Conservation (phyloP, 73 alveolate species). For the Uronychia binucleata region DNA sequence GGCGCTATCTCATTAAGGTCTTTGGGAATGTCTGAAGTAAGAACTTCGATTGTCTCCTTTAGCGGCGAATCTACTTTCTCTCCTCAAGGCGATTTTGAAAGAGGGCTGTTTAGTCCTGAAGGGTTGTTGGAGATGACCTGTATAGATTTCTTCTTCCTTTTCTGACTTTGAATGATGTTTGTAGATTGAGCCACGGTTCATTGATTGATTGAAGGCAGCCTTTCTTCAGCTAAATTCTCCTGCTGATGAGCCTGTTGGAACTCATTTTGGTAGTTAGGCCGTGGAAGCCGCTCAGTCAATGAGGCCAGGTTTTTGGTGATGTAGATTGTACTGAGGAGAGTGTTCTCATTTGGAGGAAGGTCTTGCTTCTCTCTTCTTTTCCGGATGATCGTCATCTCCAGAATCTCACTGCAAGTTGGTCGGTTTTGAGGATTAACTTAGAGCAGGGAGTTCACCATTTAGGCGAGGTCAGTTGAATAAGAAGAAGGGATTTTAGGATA, state of each 20-base stretch:
- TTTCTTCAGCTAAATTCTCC: neutral
- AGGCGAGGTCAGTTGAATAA: constrained; percentile 54
- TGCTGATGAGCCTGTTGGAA: neutral
- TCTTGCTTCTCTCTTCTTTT: constrained; percentile 1
- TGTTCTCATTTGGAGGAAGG: constrained; percentile 14
- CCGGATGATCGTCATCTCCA: constrained; percentile 29
- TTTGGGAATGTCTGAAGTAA: too few relatives aligned
- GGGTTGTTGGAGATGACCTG: neutral
- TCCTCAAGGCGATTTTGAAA: too few relatives aligned
- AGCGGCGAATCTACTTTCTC: too few relatives aligned
- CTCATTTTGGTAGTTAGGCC: constrained; percentile 21
- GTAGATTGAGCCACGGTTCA: neutral
- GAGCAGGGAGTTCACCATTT: constrained; percentile 48
- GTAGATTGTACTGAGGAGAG: constrained; percentile 43
- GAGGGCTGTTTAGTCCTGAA: too few relatives aligned
- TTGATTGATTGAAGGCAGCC: neutral
- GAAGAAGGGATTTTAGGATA: constrained; percentile 40
- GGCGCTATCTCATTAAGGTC: too few relatives aligned
- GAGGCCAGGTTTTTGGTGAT: constrained; percentile 48
- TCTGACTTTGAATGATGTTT: neutral
- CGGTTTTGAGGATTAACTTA: constrained; percentile 67
- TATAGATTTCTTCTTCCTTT: neutral
- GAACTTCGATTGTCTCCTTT: too few relatives aligned
- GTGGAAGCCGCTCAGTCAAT: constrained; percentile 48
- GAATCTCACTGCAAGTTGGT: constrained; percentile 63